A percentile compares a stretch with the other conserved stretches of the same genome.
Conservation (phyloP, 768 basidiomycete genomes). For the Leccinum imitatum region DNA sequence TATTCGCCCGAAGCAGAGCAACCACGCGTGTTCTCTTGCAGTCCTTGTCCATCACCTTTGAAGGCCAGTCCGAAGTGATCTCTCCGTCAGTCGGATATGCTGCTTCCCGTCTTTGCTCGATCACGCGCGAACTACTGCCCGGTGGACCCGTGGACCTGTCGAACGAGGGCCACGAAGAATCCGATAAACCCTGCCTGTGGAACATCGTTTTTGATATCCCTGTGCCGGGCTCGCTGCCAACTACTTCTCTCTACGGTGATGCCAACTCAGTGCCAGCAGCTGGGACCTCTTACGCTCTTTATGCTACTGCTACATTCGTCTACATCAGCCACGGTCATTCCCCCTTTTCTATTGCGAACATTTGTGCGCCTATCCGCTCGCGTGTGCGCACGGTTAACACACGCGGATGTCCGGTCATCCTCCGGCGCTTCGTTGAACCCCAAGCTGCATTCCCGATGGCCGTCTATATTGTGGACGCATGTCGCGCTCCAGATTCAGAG, state of each 20-base stretch:
- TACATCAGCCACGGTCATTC: conserved; percentile 42
- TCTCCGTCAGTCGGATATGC: conserved; percentile 66
- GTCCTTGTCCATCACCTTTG: conserved; percentile 75
- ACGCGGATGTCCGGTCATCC: conserved; percentile 37
- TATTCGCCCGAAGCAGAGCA: conserved; percentile 51
- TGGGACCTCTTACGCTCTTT: conserved; percentile 66
- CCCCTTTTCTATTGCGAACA: conserved; percentile 47
- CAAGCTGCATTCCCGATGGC: conserved; percentile 38
- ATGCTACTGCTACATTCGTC: conserved; percentile 62
- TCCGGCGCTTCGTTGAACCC: conserved; percentile 56
- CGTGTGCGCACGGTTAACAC: conserved; percentile 44
- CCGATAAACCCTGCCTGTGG: conserved; percentile 58
- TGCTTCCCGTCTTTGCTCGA: conserved; percentile 62
- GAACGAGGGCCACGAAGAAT: conserved; percentile 63
- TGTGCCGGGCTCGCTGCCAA: conserved; percentile 90
- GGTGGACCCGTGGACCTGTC: conserved; percentile 56
- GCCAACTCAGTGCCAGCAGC: conserved; percentile 36
- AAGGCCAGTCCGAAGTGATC: conserved; percentile 80
- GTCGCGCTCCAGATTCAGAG: conserved; percentile 20
- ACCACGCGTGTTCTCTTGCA: conserved; percentile 56
- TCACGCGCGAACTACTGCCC: conserved; percentile 57
- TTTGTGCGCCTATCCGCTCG: conserved; percentile 58
- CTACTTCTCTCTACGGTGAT: conserved; percentile 49
- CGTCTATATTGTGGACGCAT: conserved; percentile 46
- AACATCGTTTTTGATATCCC: conserved; percentile 78